Percentiles rank a stretch among this genome's conserved stretches.
phyloP scores from a whole-genome alignment of 768 basidiomycete species.

The Suillus cothurnatus region DNA sequence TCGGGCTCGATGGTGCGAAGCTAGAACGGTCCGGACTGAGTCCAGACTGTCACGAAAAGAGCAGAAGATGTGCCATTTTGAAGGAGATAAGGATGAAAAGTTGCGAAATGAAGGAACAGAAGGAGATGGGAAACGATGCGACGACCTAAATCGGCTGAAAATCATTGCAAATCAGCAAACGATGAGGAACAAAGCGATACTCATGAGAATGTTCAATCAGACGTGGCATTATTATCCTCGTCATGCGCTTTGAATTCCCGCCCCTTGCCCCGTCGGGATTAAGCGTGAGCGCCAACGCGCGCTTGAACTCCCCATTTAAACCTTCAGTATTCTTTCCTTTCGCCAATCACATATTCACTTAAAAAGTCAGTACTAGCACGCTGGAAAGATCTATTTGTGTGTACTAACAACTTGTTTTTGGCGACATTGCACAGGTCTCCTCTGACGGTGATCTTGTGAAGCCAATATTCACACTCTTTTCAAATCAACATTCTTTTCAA shows the following conservation, averaged over 20 bases:
- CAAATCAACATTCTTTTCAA: constrained; percentile 24
- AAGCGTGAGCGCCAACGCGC: not conserved
- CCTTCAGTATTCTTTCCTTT: not conserved
- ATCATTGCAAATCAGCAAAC: constrained; percentile 2
- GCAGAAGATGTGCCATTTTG: not conserved
- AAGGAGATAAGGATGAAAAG: not conserved
- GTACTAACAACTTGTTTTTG: not conserved
- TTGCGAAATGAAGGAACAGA: not conserved
- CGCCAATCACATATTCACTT: not conserved
- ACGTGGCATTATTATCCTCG: not conserved
- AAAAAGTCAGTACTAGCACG: constrained; percentile 2
- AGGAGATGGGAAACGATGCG: not conserved
- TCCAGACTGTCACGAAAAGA: not conserved
- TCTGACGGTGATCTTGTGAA: constrained; percentile 2
- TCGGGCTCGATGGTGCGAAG: not conserved
- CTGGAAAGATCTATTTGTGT: not conserved
- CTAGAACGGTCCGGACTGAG: not conserved
- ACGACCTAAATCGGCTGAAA: not conserved
- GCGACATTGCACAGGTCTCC: not conserved
- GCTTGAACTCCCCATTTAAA: not conserved
- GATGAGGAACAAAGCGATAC: not conserved
- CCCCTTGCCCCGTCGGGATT: not conserved
- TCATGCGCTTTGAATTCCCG: not conserved
- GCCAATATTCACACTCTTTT: constrained; percentile 31
- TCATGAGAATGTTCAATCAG: not conserved